phyloP scores from a whole-genome alignment of 2,329 filamentous ascomycete genomes.

The Ophiostoma sp. region DNA sequence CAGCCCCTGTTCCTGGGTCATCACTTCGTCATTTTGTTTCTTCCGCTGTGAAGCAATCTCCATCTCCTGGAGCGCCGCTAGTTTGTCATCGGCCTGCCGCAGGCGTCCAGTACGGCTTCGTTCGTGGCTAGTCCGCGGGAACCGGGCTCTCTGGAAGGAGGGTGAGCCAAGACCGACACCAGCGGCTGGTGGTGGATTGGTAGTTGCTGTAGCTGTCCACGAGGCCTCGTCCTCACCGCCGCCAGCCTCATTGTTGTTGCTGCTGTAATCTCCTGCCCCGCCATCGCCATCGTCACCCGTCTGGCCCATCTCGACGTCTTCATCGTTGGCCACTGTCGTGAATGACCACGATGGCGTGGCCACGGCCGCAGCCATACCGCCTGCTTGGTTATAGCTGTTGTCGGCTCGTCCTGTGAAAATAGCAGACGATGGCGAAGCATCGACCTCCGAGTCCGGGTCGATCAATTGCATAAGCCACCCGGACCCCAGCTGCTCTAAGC shows the following conservation, averaged over 20 bases:
- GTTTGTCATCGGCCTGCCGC: constrained; percentile 51
- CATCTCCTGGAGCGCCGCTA: constrained; percentile 58
- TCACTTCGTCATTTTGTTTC: constrained; percentile 73
- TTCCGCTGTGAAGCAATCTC: constrained; percentile 69
- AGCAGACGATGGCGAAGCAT: constrained; percentile 39
- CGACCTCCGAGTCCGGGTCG: constrained; percentile 60
- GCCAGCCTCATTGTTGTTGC: constrained; percentile 29
- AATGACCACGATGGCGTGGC: constrained; percentile 34
- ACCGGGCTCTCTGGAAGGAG: constrained; percentile 29
- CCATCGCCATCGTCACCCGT: constrained; percentile 33
- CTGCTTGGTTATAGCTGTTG: not conserved
- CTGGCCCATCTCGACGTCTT: constrained; percentile 59
- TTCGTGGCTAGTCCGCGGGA: constrained; percentile 29
- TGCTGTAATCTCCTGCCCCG: not conserved
- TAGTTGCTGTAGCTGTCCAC: not conserved
- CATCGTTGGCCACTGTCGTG: constrained; percentile 45
- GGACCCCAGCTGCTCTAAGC: constrained; percentile 73
- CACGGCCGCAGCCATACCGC: constrained; percentile 32
- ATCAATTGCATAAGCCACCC: constrained; percentile 82
- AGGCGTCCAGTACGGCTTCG: constrained; percentile 44
- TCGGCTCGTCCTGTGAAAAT: constrained; percentile 38
- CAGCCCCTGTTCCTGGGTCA: constrained; percentile 87
- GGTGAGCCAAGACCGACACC: not conserved
- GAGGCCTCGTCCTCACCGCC: not conserved
- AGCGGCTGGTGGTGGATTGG: constrained; percentile 14